Evolutionary conservation across 108 stramenopile species (phyloP), one percentile per base, ranked within the genome.

Genomic region (Seminavis robusta): DNA sequence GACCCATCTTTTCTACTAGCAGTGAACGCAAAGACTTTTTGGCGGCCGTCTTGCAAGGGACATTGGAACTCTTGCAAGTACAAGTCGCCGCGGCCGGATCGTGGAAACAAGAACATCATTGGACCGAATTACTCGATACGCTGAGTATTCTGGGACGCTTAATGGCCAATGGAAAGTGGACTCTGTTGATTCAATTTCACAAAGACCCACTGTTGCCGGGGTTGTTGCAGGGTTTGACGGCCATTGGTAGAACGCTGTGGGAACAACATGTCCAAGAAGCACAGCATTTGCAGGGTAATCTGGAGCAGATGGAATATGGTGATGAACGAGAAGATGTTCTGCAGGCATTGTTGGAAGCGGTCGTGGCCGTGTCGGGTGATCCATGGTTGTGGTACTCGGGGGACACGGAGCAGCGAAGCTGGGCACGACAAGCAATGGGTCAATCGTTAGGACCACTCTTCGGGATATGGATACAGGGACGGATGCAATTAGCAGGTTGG

Each of bases 321-420:
- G 84, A 87, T 59, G 86, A 76, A 80, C 69, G 78, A 52, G 83
- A 88, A 33, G 91, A 88, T 57, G 85, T 81, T 1, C 56, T 88
- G 33, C 33, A 49, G 2, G 59, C 75, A 13, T 59, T 83, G 38
- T 52, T 92, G 39, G 84, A 88, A 47, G 83, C 80, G 11, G 65
- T 69, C 30, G 84, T 86, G 13, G 48, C 77, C 39, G 54, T 92
- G 62, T 81, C 73, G 5, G 79, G 59, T 28, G 90, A 92, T 71
- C 84, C 75, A 33, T 92, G 90, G 90, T 47, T 92, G 3, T 55
- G 78, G 56, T 83, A 81, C 55, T 53, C 69, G 0, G 78, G 80
- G 36, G 45, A 76, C 5, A 79, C 63, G 55, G 63, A 77, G 16
- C 52, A 59, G 9, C 61, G 73, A 36, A 52, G 63, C 4, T 63